Conservation (phyloP, 176 grass and related monocot species). For the Carex cristatella region DNA sequence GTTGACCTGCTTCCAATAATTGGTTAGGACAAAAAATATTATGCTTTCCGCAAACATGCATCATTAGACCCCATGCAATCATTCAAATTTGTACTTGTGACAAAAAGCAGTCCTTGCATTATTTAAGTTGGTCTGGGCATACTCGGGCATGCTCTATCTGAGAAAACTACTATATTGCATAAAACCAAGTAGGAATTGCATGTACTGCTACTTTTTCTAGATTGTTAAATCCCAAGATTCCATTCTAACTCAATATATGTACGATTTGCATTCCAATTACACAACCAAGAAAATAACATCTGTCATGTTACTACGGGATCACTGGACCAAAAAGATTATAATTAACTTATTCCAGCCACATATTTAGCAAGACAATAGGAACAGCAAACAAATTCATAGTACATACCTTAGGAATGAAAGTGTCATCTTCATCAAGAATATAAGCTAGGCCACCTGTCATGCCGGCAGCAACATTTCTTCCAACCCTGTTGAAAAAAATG, state of each 20-base stretch:
- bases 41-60: not conserved
- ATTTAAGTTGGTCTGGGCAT: not conserved
- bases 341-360: not conserved
- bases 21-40: not conserved
- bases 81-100: not conserved
- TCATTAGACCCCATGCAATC: not conserved
- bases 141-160: not conserved
- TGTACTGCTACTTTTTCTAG: not conserved
- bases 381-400: conserved; percentile 14
- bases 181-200: not conserved
- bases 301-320: not conserved
- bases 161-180: not conserved
- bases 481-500: conserved; percentile 58
- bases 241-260: not conserved
- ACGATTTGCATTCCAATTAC: not conserved
- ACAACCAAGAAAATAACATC: not conserved
- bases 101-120: not conserved
- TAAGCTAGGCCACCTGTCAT: conserved; percentile 99
- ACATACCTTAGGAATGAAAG: conserved; percentile 74
- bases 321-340: not conserved
- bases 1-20: conserved; percentile 57
- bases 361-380: not conserved
- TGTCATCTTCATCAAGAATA: conserved; percentile 97
- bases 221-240: not conserved
- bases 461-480: conserved; percentile 97